Evolutionary conservation across 116 monocot species (phyloP), one percentile per base, ranked within the genome.

Genomic region (Trichopus zeylanicus): DNA sequence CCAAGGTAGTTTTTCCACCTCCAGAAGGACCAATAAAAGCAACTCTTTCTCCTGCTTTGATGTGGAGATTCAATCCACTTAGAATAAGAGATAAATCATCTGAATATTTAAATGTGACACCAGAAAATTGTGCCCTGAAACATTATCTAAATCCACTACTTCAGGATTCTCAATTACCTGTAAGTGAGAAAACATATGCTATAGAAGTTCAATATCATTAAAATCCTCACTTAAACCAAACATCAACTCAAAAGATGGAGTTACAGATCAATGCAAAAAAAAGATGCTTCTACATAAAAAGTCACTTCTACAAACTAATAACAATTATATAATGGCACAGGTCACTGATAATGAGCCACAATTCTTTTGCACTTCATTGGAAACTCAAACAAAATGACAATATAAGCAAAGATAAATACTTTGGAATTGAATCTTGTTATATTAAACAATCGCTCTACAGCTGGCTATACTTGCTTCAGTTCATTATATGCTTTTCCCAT

Each of bases 1-100:
- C 59, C 3, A 93, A 73, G 42, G 78, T 88, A 46, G 89, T 75
- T 59, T 93, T 88, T 28, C 93, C 93, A 22, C 85, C 85, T 56
- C 93, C 93, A 73, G 93, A 93, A 62, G 79, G 89, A n/a, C 89
- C 89, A 56, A 88, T 71, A 70, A 93, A 46, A 64, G 89, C 88
- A 75, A 93, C 79, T 15, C 56, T 82, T 72, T 93, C 88, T 30
- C 89, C 84, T 58, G 79, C 53, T 65, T 66, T 78, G 10, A 89
- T 67, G 75, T 89, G 93, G n/a, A 89, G 69, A 73, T 85, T 63
- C 59, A 88, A 52, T 37, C 59, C 68, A 67, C 86, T 70, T 48
- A 86, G 26, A 61, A 89, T 59, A 53, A 63, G 75, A 73, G 82
- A 83, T 69, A 73, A 66, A 46, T 61, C 57, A 26, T 85, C 80